phyloP scores from a whole-genome alignment of 306 rosid genomes.

The Cucumis cinereus region DNA sequence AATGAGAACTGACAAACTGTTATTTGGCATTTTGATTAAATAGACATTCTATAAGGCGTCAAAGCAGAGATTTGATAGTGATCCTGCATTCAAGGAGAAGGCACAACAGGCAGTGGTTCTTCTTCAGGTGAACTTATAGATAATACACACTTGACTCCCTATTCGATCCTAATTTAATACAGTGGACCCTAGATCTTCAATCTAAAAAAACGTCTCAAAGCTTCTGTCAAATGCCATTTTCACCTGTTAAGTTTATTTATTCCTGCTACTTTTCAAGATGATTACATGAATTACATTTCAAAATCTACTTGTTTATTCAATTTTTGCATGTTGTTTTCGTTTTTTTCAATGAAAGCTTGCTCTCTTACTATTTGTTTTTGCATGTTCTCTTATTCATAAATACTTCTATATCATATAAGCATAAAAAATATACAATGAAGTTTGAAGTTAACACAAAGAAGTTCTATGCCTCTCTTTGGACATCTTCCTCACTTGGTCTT shows the following conservation, averaged over 20 bases:
- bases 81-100: conserved; percentile 68
- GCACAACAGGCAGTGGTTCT: conserved; percentile 83
- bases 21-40: not conserved
- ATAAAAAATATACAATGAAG: not conserved
- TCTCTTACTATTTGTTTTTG: not conserved
- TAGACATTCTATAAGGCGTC: conserved; percentile 86
- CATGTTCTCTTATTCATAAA: not conserved
- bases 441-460: not conserved
- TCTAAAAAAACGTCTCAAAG: not conserved
- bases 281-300: not conserved
- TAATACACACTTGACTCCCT: not conserved
- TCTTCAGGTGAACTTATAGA: conserved; percentile 53
- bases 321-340: not conserved
- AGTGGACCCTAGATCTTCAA: not conserved
- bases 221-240: not conserved
- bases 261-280: not conserved
- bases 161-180: not conserved
- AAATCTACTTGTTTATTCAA: not conserved
- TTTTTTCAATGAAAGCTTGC: no score
- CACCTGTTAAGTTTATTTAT: not conserved
- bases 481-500: not conserved
- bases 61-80: conserved; percentile 67
- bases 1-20: not conserved
- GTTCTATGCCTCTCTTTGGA: not conserved
- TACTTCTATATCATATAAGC: not conserved